Conservation (phyloP, 495 filamentous ascomycete genomes). For the Stereocaulon alpinum region DNA sequence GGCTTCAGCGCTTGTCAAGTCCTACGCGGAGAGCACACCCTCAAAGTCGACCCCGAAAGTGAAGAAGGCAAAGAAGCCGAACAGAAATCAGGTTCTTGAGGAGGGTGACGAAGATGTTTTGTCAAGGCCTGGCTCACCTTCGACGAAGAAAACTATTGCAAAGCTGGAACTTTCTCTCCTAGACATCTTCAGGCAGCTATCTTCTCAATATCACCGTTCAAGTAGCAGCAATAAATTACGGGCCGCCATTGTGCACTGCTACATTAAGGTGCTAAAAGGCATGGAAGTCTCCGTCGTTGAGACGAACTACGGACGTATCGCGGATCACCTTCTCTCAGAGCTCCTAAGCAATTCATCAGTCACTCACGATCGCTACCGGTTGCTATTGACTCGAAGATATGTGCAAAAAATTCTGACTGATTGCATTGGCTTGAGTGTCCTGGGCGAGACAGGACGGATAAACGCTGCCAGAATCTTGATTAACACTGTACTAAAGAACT, state of each 20-base stretch:
- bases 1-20: constrained; percentile 65
- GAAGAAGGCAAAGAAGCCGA: constrained; percentile 63
- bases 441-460: constrained; percentile 80
- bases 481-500: constrained; percentile 87
- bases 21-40: constrained; percentile 55
- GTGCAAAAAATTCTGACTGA: constrained; percentile 75
- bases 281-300: constrained; percentile 70
- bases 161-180: constrained; percentile 61
- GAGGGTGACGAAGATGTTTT: constrained; percentile 65
- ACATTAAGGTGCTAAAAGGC: constrained; percentile 64
- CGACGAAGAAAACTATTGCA: constrained; percentile 56
- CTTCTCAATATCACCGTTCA: constrained; percentile 66
- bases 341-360: constrained; percentile 68
- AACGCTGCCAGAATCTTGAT: constrained; percentile 71
- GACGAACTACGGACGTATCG: constrained; percentile 65
- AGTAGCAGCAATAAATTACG: constrained; percentile 72
- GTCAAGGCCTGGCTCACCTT: constrained; percentile 61
- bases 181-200: constrained; percentile 73
- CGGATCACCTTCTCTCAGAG: constrained; percentile 69
- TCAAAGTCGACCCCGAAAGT: constrained; percentile 49
- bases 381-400: constrained; percentile 76
- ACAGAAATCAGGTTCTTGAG: constrained; percentile 60
- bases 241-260: constrained; percentile 79
- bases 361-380: constrained; percentile 74
- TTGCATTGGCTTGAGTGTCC: constrained; percentile 67